Percentiles rank a stretch among this genome's conserved stretches.
Conservation (phyloP, 1,284 basidiomycete genomes). For the Leccinum pallidistipes region DNA sequence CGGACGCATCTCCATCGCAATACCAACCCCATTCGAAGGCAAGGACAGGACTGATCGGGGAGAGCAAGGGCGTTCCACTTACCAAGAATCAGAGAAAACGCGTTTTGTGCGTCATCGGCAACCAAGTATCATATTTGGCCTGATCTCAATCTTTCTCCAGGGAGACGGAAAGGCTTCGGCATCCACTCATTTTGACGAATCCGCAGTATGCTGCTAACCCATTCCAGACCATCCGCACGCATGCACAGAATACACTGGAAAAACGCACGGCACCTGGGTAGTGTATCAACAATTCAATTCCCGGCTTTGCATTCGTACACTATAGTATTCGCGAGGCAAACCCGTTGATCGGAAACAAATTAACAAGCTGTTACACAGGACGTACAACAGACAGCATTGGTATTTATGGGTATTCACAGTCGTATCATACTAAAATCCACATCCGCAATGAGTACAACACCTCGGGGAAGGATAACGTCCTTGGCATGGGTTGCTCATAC, state of each 20-base stretch:
- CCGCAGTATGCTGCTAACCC: constrained; percentile 68
- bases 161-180: constrained; percentile 63
- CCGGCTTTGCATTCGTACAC: neutral
- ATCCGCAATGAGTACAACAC: constrained; percentile 16
- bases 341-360: constrained; percentile 13
- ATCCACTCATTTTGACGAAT: constrained; percentile 70
- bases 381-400: constrained; percentile 20
- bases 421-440: constrained; percentile 27
- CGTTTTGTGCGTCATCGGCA: constrained; percentile 58
- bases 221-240: constrained; percentile 76
- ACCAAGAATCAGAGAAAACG: constrained; percentile 61
- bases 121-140: constrained; percentile 6
- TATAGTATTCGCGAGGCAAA: neutral
- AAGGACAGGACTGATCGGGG: constrained; percentile 62
- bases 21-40: constrained; percentile 20
- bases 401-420: constrained; percentile 22
- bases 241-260: constrained; percentile 77
- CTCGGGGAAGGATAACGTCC: constrained; percentile 6
- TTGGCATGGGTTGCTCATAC: constrained; percentile 15
- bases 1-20: constrained; percentile 5
- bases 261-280: constrained; percentile 39
- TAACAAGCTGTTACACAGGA: constrained; percentile 24
- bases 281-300: neutral
- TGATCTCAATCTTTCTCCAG: constrained; percentile 40
- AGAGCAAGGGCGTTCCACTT: constrained; percentile 62